Base-by-base conservation (phyloP, 257 asterid species). In the Solanum tarijense region DNA sequence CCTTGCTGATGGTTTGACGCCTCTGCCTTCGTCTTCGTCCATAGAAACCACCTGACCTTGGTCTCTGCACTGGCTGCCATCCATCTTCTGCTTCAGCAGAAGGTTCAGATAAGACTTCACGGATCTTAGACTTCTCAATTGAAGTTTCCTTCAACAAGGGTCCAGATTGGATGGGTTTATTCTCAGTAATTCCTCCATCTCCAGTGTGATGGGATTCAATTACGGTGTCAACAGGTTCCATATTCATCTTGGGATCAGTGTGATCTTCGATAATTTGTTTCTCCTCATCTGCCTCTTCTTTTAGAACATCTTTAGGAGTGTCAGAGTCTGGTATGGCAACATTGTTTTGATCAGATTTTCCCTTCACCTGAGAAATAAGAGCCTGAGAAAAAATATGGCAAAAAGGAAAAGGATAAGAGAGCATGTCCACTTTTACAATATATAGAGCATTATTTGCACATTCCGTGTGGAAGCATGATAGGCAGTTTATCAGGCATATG, bases 21-120 rank as follows among this genome's bases (percentile, higher is more conserved):
- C 98, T 90, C 89, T 95, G 98, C 94, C 98, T 92, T 69, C 91
- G 62, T 74, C 96, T 92, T 90, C 95, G 93, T 78, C 96, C 96
- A 86, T 91, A 89, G 88, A 89, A 88, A 81, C 98, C 94, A 66
- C 98, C 94, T 65, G 99, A 97, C 90, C 97, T 92, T 78, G 98
- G 98, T 86, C 92, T 93, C 84, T 95, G 98, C 88, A 97, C 99
- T 25, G 99, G 94, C 90, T 96, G 99, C 99, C 99, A 97, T 65
- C 98, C 99, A 12, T 97, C 98, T 90, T 97, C 99, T 82, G 92
- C 99, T 91, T 95, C 99, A 88, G 93, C 93, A 88, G 90, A 94
- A 87, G 90, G 85, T 88, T 95, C 98, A 76, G 90, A 90, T 86
- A 92, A 88, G 88, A 88, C 88, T 48, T 94, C 92, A 89, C 87